A percentile compares a stretch with the other conserved stretches of the same genome.
Conservation (phyloP, 306 rosid species). For the Prunus mira region DNA sequence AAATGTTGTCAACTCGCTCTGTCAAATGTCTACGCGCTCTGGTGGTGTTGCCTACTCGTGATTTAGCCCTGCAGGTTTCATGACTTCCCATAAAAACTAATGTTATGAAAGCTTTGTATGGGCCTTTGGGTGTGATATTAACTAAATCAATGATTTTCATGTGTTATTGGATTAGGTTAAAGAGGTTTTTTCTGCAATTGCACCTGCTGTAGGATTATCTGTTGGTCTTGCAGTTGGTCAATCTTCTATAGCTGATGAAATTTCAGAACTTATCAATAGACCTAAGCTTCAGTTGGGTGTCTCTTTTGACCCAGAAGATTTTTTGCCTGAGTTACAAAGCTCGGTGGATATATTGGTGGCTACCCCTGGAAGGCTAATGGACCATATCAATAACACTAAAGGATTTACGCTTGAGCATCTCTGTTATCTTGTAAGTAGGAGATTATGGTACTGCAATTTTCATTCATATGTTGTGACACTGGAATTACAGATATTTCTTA, state of each 20-base stretch:
- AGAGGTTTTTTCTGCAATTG: constrained; percentile 67
- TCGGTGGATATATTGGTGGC: constrained; percentile 91
- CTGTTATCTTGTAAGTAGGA: constrained; percentile 73
- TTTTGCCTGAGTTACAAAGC: constrained; percentile 35
- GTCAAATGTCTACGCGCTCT: constrained; percentile 67
- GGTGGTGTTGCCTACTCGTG: constrained; percentile 87
- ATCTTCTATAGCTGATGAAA: constrained; percentile 72
- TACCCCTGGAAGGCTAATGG: constrained; percentile 91
- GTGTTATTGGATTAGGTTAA: constrained; percentile 37
- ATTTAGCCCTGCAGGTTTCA: constrained; percentile 82
- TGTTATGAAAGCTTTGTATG: background rate
- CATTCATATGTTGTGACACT: background rate
- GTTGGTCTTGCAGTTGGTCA: constrained; percentile 93
- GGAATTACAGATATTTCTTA: background rate
- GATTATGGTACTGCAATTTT: background rate
- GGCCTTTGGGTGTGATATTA: background rate
- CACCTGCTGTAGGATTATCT: constrained; percentile 66
- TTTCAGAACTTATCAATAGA: constrained; percentile 50
- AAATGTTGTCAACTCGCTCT: constrained; percentile 50
- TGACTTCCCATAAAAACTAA: background rate
- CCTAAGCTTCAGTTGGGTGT: constrained; percentile 57
- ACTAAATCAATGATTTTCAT: background rate
- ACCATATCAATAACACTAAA: constrained; percentile 65
- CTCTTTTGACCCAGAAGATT: constrained; percentile 52
- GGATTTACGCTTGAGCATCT: constrained; percentile 94